Evolutionary conservation across 1,139 yeast genomes (phyloP), one percentile per base, ranked within the genome.

Genomic region (Blastobotrys petasosporus): DNA sequence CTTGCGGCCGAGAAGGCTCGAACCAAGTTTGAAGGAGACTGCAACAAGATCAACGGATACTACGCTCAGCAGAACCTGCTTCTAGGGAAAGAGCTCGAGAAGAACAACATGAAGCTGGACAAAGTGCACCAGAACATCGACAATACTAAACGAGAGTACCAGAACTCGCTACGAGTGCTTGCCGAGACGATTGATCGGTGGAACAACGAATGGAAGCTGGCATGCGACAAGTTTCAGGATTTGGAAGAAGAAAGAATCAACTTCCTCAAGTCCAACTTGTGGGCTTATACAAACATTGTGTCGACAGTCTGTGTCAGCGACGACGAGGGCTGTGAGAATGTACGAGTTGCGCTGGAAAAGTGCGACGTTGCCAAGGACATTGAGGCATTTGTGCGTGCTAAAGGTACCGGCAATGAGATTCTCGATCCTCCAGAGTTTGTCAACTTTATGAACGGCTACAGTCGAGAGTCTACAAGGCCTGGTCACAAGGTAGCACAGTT

Each of bases 191-290:
- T 79, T 54, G 85, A 81, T 37, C 70, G 76, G 5, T 92, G 90
- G 85, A 74, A 79, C 47, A 69, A 77, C 36, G 95, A 88, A 57
- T 92, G 98, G 98, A 73, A 76, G 45, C 66, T 71, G 16, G 73
- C 86, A 0, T 76, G 90, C 38, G 78, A 75, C 51, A 80, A 79
- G 54, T 73, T 86, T 51, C 94, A 90, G 64, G 79, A 73, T 50
- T 67, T 86, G 52, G 98, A 92, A 61, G 77, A 78, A 43, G 88
- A 85, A 57, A 75, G 95, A 53, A 79, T 88, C 46, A 84, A 84
- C 56, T 76, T 82, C 50, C 62, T 86, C 48, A 86, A 88, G 58
- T 72, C 84, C 13, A 85, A 83, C 58, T 66, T 94, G 53, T 94
- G 95, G 82, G 84, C 82, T 38, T 90, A 75, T 62, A 82, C 95